Percentiles rank a stretch among this genome's conserved stretches.
Conservation (phyloP, 352 stramenopile genomes). For the Achlya hypogyna region DNA sequence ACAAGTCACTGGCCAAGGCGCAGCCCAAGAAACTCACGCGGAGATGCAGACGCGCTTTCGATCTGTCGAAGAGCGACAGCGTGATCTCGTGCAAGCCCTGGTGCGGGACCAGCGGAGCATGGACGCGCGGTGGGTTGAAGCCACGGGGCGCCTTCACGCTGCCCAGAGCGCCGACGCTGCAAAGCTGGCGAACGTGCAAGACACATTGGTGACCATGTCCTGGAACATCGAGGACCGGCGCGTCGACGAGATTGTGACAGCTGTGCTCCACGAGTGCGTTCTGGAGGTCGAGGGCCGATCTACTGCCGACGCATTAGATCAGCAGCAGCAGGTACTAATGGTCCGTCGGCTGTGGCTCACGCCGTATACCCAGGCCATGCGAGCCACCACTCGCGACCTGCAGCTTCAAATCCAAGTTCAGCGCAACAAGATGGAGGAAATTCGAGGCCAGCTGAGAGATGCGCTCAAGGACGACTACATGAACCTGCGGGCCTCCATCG, state of each 20-base stretch:
- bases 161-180: not conserved
- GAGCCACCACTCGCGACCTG: not conserved
- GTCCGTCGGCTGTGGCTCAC: not conserved
- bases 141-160: not conserved
- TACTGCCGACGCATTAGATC: not conserved
- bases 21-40: too few relatives aligned
- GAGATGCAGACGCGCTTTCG: too few relatives aligned
- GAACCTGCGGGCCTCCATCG: not conserved
- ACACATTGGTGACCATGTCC: conserved; percentile 15
- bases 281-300: not conserved
- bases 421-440: conserved; percentile 7
- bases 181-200: not conserved
- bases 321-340: conserved; percentile 10
- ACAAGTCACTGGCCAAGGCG: too few relatives aligned
- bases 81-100: too few relatives aligned
- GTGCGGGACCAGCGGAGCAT: not conserved
- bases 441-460: not conserved
- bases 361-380: too few relatives aligned
- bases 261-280: not conserved
- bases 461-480: not conserved
- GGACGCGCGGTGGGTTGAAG: not conserved
- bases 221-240: conserved; percentile 20
- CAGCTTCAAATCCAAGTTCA: conserved; percentile 3
- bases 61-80: too few relatives aligned
- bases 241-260: not conserved